phyloP scores from a whole-genome alignment of 352 stramenopile species.

The Pythium rhizo-oryzae region DNA sequence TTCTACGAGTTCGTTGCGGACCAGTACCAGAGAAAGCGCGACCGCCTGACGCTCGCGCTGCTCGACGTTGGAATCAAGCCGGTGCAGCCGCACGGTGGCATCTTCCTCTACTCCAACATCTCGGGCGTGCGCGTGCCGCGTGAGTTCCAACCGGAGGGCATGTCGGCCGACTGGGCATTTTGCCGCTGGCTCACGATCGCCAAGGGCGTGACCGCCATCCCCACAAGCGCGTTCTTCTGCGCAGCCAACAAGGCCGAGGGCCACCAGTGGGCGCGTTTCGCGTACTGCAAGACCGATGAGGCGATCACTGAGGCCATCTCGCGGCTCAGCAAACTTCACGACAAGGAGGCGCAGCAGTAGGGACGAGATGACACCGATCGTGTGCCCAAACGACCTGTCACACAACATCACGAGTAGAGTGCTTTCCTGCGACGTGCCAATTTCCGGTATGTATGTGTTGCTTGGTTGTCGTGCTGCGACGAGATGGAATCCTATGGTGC shows the following conservation, averaged over 20 bases:
- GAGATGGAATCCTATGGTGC: no score
- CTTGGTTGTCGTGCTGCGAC: no score
- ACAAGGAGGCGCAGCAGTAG: background rate
- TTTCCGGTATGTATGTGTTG: no score
- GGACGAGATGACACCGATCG: no score
- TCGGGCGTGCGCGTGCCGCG: slow-evolving; percentile 60
- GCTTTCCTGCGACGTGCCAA: no score
- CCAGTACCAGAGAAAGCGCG: slow-evolving; percentile 75
- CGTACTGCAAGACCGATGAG: slow-evolving; percentile 97
- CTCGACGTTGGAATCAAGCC: slow-evolving; percentile 61
- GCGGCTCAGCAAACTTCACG: slow-evolving; percentile 39
- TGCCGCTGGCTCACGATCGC: slow-evolving; percentile 92
- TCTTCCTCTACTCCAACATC: slow-evolving; percentile 86
- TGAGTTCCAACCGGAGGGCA: slow-evolving; percentile 46
- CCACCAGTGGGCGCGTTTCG: slow-evolving; percentile 89
- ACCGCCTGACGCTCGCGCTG: slow-evolving; percentile 57
- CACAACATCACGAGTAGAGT: no score
- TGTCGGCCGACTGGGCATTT: slow-evolving; percentile 91
- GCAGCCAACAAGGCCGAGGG: slow-evolving; percentile 71
- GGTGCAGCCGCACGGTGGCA: slow-evolving; percentile 67
- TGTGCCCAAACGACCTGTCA: no score
- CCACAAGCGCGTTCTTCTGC: slow-evolving; percentile 92
- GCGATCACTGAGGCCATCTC: slow-evolving; percentile 88
- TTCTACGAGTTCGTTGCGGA: slow-evolving; percentile 83
- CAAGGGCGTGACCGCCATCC: slow-evolving; percentile 93